A percentile compares a stretch with the other conserved stretches of the same genome.
phyloP scores from a whole-genome alignment of 2,329 filamentous ascomycete species.

The Exophiala xenobiotica region DNA sequence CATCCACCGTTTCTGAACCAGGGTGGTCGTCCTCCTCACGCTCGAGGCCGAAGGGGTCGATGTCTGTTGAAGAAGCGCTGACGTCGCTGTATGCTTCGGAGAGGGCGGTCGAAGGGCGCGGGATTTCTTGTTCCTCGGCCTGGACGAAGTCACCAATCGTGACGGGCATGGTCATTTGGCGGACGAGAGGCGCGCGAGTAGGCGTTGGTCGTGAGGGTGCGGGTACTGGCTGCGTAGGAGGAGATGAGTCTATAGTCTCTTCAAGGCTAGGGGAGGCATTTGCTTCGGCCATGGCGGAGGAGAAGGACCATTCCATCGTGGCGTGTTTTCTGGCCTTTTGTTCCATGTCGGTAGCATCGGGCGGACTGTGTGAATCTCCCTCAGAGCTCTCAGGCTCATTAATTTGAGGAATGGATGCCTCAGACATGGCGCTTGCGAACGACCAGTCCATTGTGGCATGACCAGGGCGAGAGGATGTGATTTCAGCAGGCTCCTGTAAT shows the following conservation, averaged over 20 bases:
- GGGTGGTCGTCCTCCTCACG: slow-evolving; percentile 25
- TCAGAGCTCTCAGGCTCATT: slow-evolving; percentile 13
- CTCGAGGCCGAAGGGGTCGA: slow-evolving; percentile 30
- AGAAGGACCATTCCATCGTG: slow-evolving; percentile 43
- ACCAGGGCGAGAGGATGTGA: slow-evolving; percentile 23
- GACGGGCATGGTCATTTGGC: slow-evolving; percentile 31
- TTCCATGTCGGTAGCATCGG: slow-evolving; percentile 7
- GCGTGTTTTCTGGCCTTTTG: slow-evolving; percentile 31
- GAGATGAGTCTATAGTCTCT: slow-evolving; percentile 12
- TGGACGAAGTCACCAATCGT: slow-evolving; percentile 27
- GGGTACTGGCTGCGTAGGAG: slow-evolving; percentile 10
- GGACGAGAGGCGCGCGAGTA: slow-evolving; percentile 22
- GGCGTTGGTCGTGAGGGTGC: slow-evolving; percentile 21
- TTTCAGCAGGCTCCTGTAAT: slow-evolving; percentile 28
- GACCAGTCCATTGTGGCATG: slow-evolving; percentile 36
- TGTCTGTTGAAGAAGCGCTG: slow-evolving; percentile 26
- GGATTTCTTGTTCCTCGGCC: slow-evolving; percentile 23
- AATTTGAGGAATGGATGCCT: slow-evolving; percentile 29
- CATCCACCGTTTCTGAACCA: slow-evolving; percentile 27
- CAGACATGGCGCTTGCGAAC: slow-evolving; percentile 47
- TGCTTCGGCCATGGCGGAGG: slow-evolving; percentile 43
- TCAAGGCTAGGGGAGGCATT: slow-evolving; percentile 8
- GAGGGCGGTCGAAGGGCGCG: slow-evolving; percentile 27
- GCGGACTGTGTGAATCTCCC: slow-evolving; percentile 4
- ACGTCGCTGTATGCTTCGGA: slow-evolving; percentile 29